Evolutionary conservation across 805 yeast species (phyloP), one percentile per base, ranked within the genome.

Genomic region (Hanseniaspora lindneri): DNA sequence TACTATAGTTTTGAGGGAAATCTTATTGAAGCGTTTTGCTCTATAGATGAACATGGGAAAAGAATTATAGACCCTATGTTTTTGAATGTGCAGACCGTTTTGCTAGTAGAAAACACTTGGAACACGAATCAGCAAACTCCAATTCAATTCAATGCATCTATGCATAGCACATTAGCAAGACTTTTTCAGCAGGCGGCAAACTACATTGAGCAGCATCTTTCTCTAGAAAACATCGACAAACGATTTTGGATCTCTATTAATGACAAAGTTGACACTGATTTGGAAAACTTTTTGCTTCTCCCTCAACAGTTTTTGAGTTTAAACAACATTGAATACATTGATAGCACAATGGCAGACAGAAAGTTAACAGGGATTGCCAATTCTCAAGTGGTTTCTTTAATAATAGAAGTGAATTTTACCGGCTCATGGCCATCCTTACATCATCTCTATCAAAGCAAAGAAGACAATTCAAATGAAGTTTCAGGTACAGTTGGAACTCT

Each of bases 401-500:
- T 46, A 8, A 25, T 46, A 24, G 49, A 46, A 39, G 35, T 46
- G 10, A 46, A 39, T 30, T 39, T 46, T 17, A 40, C 43, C 8
- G 42, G 34, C 10, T 41, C 41, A 13, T 46, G 49, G 49, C 49
- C 49, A 3, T 46, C 49, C n/a, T 19, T 46, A 29, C 21, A 30
- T 19, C 49, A 46, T 39, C 29, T 46, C 19, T 46, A 46, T 20
- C 37, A 37, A n/a, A 46, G 33, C 9, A 39, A 41, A 16, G 30
- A 46, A 23, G 19, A 23, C 10, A 56, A 54, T 30, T n/a, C n/a
- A n/a, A n/a, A n/a, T n/a, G n/a, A n/a, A n/a, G 54, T 56, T 3
- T 61, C 37, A 8, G 10, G 20, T 6, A 5, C 37, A 33, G 19
- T 6, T 17, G 88, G 96, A 54, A 59, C 69, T 41, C 62, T 71